Evolutionary conservation across 352 stramenopile genomes (phyloP), one percentile per base, ranked within the genome.

Genomic region (Globisporangium spinosum): DNA sequence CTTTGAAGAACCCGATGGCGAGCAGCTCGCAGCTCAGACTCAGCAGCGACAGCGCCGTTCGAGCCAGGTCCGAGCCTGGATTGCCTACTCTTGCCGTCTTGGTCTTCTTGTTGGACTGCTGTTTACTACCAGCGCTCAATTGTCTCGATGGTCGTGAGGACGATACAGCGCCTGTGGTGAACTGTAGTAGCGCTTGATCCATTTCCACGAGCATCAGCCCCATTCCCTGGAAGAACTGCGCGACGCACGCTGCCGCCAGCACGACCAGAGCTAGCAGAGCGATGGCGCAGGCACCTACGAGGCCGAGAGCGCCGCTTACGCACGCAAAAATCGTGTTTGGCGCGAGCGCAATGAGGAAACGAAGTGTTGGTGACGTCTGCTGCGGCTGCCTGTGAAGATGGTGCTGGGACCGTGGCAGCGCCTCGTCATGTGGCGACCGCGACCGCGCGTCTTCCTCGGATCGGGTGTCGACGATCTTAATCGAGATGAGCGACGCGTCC

Each of bases 211-310:
- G 47, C 47, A 66, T 59, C 15, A 59, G 61, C 32, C 3, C 29
- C 45, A 66, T 27, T 49, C 47, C 61, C 6, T 58, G n/a, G 47
- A 66, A 59, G 45, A 59, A 49, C 27, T 66, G 74, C 7, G 57
- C 62, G 25, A 55, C 38, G 8, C 74, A 55, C 20, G 58, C 60
- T 25, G 65, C 61, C n/a, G 73, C 57, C 20, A 70, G 70, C 65
- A 79, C 73, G 22, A 78, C 64, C 65, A 79, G 65, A 49, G 65
- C 63, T 15, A 65, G 61, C 29, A 70, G 49, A 1, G 47, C n/a
- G 20, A 51, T 57, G 17, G 51, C 55, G 69, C 58, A 35, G 67
- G 70, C 71, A 60, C 67, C 60, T 59, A 72, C 58, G 70, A 69
- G 27, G 3, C 71, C 53, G 9, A 69, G 38, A 4, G 49, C 67